Base-by-base conservation (phyloP, 176 grass and related monocot species). In the Pontederia paniculata region DNA sequence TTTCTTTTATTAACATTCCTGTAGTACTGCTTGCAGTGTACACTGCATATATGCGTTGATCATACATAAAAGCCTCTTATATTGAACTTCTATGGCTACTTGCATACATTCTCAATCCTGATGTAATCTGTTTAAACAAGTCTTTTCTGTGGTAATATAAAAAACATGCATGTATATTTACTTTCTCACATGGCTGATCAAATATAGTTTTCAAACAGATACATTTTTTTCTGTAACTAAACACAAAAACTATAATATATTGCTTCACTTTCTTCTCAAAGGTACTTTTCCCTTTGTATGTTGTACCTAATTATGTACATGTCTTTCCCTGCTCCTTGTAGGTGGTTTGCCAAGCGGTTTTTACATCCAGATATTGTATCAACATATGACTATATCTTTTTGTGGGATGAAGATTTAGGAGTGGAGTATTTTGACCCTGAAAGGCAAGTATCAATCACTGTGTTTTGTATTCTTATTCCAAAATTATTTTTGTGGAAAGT, bases 321-420 rank as follows among this genome's bases (percentile, higher is more conserved):
- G 9, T 67, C 12, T 20, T 4, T 15, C 1, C 48, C 42, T 69
- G 58, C 20, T 57, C 65, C 1, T 12, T 74, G 45, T 74, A 97
- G 91, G 91, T 97, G 91, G 91, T 97, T 97, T 81, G 86, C 91
- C 0, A 97, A 97, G 62, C 82, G 91, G 42, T 97, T 97, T 77
- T 65, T 97, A 42, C 91, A 97, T 43, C 91, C 91, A 50, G 80
- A 86, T 70, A 76, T 97, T 8, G 80, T 97, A 53, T 74, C 74
- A 72, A 79, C 70, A 17, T 90, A 97, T 3, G 77, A 87, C 57
- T 89, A 90, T 60, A 83, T 97, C 22, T 97, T 97, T 74, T 60
- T 97, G 46, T 97, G 91, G 91, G 91, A 97, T 64, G 91, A 97
- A 76, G 91, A 97, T 74, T 80, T 97, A 60, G 91, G 91, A 50